Conservation (phyloP, 345 rosid genomes). For the Corchorus olitorius region DNA sequence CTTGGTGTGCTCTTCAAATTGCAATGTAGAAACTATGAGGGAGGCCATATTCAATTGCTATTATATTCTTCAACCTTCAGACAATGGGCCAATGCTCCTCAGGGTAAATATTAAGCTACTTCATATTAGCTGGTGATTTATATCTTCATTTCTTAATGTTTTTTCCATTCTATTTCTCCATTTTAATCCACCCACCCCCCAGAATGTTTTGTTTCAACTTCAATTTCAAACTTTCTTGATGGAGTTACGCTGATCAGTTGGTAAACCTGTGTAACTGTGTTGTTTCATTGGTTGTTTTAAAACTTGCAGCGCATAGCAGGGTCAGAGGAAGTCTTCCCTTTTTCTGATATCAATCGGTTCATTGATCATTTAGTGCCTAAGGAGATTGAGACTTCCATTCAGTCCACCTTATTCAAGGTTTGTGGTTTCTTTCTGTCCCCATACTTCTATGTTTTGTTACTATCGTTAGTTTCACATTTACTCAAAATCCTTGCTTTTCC, state of each 20-base stretch:
- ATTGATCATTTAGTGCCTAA: constrained; percentile 46
- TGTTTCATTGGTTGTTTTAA: constrained; percentile 23
- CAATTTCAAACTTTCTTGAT: neutral
- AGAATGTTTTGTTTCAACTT: neutral
- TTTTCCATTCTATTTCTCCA: constrained; percentile 1
- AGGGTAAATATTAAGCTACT: constrained; percentile 53
- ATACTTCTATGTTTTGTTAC: neutral
- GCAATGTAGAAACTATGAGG: constrained; percentile 64
- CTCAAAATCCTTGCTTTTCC: neutral
- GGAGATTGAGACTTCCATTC: constrained; percentile 64
- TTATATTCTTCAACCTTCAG: constrained; percentile 89
- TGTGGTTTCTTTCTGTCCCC: neutral
- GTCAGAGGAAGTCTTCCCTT: constrained; percentile 72
- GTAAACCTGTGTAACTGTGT: neutral
- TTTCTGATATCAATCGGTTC: constrained; percentile 46
- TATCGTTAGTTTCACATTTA: neutral
- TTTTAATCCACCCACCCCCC: neutral
- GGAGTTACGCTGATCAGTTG: neutral
- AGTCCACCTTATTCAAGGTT: constrained; percentile 60
- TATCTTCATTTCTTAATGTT: constrained; percentile 9
- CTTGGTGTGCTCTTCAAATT: constrained; percentile 67
- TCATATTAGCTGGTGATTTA: constrained; percentile 8
- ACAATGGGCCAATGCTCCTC: constrained; percentile 85
- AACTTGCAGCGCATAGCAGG: constrained; percentile 78
- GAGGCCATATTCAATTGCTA: constrained; percentile 60